Percentiles rank a stretch among this genome's conserved stretches.
These are phyloP conservation scores for Monascus purpureus DNA, from an alignment of 495 filamentous ascomycete genomes.

Conservation along the genomic window DNA sequence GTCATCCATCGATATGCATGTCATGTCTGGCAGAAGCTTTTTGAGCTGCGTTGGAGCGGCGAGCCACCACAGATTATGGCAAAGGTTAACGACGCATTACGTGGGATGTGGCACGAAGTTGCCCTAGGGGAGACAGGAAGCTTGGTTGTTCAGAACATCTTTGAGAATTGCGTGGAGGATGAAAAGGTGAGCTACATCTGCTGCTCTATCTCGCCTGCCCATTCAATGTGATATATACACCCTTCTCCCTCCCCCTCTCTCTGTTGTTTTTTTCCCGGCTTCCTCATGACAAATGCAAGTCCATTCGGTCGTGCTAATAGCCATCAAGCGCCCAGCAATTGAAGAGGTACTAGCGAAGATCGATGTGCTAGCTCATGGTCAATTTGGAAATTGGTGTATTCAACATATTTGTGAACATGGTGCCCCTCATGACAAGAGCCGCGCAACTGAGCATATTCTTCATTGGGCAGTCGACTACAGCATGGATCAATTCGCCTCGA, in stretches of 20 bases:
- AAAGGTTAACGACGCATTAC: constrained; percentile 89
- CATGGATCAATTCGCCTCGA: constrained; percentile 98
- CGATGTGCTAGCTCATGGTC: constrained; percentile 91
- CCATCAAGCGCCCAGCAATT: constrained; percentile 72
- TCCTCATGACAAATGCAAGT: no score
- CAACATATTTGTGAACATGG: constrained; percentile 99
- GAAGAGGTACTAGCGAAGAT: constrained; percentile 90
- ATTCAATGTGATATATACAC: neutral
- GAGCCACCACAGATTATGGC: constrained; percentile 97
- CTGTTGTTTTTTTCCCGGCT: no score
- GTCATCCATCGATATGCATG: constrained; percentile 97
- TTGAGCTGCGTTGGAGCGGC: constrained; percentile 88
- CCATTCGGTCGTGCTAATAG: constrained; percentile 22
- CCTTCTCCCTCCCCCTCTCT: neutral
- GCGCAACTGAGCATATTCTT: constrained; percentile 89
- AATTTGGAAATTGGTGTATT: constrained; percentile 99
- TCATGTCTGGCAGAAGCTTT: constrained; percentile 99
- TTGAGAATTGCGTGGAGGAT: constrained; percentile 96
- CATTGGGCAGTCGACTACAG: constrained; percentile 89
- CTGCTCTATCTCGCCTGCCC: neutral
- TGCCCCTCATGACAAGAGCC: constrained; percentile 75
- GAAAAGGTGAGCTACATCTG: constrained; percentile 68
- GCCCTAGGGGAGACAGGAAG: constrained; percentile 94
- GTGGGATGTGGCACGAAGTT: constrained; percentile 98
- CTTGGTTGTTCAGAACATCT: constrained; percentile 96